Evolutionary conservation across 257 asterid genomes (phyloP).

Genomic region (Mitragyna speciosa): DNA sequence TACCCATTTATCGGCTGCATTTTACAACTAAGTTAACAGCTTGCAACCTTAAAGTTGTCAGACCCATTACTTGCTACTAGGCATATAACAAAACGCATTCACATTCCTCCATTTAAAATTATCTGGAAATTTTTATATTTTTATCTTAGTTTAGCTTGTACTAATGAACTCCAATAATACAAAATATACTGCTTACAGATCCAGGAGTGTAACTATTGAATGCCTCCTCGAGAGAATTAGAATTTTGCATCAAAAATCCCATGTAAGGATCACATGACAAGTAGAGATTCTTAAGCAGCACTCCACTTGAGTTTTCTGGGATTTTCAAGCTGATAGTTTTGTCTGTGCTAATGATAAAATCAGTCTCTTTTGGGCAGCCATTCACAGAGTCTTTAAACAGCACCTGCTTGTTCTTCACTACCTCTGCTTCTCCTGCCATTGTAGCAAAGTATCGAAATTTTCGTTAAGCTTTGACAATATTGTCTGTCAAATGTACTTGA

Average conservation of each 20-base stretch:
- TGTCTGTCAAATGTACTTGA: too few relatives aligned
- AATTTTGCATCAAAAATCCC: background rate
- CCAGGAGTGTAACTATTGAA: background rate
- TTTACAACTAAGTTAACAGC: background rate
- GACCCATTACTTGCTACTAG: too few relatives aligned
- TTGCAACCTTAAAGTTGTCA: background rate
- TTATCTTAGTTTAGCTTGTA: too few relatives aligned
- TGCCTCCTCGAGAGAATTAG: slow-evolving; percentile 6
- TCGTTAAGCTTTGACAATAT: too few relatives aligned
- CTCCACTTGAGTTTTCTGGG: slow-evolving; percentile 20
- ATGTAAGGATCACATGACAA: slow-evolving; percentile 10
- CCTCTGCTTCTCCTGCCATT: background rate
- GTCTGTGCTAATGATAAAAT: slow-evolving; percentile 3
- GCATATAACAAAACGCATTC: too few relatives aligned
- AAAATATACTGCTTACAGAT: slow-evolving; percentile 4
- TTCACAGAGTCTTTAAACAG: background rate
- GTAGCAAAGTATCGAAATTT: background rate
- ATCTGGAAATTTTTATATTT: too few relatives aligned
- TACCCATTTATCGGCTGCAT: slow-evolving; percentile 28
- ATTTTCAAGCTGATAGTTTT: background rate
- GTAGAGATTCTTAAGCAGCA: slow-evolving; percentile 16
- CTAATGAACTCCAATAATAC: too few relatives aligned
- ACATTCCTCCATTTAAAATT: too few relatives aligned
- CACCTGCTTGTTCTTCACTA: slow-evolving; percentile 12
- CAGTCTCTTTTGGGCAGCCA: slow-evolving; percentile 20